phyloP scores from a whole-genome alignment of 306 rosid species.

The Gleditsia sinensis region DNA sequence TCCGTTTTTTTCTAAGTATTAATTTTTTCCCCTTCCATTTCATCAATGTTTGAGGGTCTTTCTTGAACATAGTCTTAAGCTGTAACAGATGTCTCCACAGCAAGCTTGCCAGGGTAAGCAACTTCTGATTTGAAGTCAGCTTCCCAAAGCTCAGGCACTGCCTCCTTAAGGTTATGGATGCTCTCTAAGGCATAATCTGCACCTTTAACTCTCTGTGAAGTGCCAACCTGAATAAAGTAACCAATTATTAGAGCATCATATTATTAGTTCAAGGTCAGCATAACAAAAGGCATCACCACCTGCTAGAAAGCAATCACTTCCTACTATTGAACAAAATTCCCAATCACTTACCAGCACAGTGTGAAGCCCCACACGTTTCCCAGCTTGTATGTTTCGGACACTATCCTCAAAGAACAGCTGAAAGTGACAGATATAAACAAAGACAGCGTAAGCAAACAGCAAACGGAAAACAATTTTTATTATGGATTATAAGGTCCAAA shows the following conservation, averaged over 20 bases:
- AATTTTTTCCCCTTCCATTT: background rate
- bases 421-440: constrained; percentile 12
- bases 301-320: too few species aligned
- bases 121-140: constrained; percentile 73
- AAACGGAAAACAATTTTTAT: too few species aligned
- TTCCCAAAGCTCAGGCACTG: constrained; percentile 86
- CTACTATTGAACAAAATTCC: constrained; percentile 10
- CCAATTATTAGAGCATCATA: constrained; percentile 15
- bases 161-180: constrained; percentile 91
- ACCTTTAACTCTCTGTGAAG: constrained; percentile 81
- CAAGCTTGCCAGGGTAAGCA: constrained; percentile 67
- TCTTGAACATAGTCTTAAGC: constrained; percentile 47
- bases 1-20: background rate
- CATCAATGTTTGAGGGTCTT: constrained; percentile 14
- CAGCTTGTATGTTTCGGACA: constrained; percentile 89
- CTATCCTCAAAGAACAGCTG: constrained; percentile 98
- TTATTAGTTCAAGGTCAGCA: constrained; percentile 8
- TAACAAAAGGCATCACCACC: too few species aligned
- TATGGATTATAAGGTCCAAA: background rate
- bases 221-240: constrained; percentile 65
- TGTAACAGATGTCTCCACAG: constrained; percentile 87
- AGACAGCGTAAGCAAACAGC: background rate
- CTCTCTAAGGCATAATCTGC: constrained; percentile 96
- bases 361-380: constrained; percentile 85
- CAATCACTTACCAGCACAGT: constrained; percentile 78